Evolutionary conservation across 163 green algal species (phyloP).

Genomic region (Trebouxia gelatinosa): DNA sequence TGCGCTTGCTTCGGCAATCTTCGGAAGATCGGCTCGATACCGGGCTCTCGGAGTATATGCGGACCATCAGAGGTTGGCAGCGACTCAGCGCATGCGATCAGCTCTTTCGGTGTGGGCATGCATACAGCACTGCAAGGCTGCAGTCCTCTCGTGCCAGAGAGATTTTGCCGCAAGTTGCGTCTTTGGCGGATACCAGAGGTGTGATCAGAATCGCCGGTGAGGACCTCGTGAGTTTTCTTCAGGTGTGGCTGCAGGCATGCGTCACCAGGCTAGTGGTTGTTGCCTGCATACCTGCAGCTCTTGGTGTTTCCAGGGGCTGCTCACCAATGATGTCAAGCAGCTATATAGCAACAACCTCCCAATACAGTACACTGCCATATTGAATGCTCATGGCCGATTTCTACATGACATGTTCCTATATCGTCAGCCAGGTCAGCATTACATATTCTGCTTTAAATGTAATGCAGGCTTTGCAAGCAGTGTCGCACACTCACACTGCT

Average conservation of each 20-base stretch:
- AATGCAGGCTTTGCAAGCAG: background rate
- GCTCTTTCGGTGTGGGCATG: no score
- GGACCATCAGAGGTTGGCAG: no score
- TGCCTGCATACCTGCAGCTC: background rate
- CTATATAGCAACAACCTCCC: slow-evolving; percentile 38
- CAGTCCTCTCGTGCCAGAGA: background rate
- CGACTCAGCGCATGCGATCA: no score
- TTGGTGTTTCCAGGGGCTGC: slow-evolving; percentile 58
- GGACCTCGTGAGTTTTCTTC: slow-evolving; percentile 1
- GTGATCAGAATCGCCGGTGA: slow-evolving; percentile 7
- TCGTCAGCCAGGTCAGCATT: slow-evolving; percentile 46
- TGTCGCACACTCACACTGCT: background rate
- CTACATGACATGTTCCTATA: slow-evolving; percentile 82
- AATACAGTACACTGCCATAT: slow-evolving; percentile 65
- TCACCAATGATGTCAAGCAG: slow-evolving; percentile 72
- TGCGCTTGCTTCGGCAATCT: no score
- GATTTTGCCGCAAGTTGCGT: slow-evolving; percentile 1
- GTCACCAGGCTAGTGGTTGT: background rate
- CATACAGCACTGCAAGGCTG: no score
- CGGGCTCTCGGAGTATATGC: no score
- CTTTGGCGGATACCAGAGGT: background rate
- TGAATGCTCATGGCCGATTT: slow-evolving; percentile 79
- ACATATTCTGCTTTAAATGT: background rate
- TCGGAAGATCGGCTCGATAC: no score
- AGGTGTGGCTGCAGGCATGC: background rate